Percentiles rank a stretch among this genome's conserved stretches.
These are phyloP conservation scores for Ogataea sp. DNA, from an alignment of 805 yeast genomes.

Conservation along the genomic window DNA sequence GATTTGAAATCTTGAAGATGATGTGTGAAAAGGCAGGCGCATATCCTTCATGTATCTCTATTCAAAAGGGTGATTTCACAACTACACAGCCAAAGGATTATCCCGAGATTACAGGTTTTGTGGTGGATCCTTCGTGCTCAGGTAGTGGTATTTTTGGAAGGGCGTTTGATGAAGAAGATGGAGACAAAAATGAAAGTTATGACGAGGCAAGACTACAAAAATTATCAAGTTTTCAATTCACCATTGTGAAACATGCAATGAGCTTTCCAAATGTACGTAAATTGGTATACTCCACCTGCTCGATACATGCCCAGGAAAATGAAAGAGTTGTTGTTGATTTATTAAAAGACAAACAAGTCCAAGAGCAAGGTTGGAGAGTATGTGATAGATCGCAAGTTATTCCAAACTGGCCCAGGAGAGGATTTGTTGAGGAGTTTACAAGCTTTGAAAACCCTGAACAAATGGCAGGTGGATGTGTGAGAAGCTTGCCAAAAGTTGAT, in stretches of 20 bases:
- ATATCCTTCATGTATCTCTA: conserved; percentile 27
- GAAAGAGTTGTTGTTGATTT: conserved; percentile 85
- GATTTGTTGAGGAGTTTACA: conserved; percentile 62
- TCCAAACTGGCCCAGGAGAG: conserved; percentile 84
- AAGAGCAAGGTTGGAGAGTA: conserved; percentile 68
- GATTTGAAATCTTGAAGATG: conserved; percentile 61
- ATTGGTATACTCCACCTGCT: conserved; percentile 92
- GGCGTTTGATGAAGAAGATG: conserved; percentile 53
- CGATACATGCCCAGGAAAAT: conserved; percentile 88
- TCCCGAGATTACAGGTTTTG: conserved; percentile 62
- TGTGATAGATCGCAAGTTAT: conserved; percentile 53
- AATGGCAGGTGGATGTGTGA: conserved; percentile 78
- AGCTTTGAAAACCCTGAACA: conserved; percentile 36
- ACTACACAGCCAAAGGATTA: conserved; percentile 48
- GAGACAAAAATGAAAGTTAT: conserved; percentile 30
- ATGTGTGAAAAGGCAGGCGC: conserved; percentile 82
- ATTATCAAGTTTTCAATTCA: conserved; percentile 79
- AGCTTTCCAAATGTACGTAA: conserved; percentile 66
- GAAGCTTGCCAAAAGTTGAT: conserved; percentile 79
- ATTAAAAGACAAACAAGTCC: conserved; percentile 56
- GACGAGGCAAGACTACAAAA: conserved; percentile 56
- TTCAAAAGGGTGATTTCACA: conserved; percentile 55
- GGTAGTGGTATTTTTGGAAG: conserved; percentile 98
- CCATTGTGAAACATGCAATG: conserved; percentile 84
- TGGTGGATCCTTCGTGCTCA: conserved; percentile 96